These are phyloP conservation scores for Allium fistulosum DNA, from an alignment of 106 monocot genomes.

Conservation along the genomic window DNA sequence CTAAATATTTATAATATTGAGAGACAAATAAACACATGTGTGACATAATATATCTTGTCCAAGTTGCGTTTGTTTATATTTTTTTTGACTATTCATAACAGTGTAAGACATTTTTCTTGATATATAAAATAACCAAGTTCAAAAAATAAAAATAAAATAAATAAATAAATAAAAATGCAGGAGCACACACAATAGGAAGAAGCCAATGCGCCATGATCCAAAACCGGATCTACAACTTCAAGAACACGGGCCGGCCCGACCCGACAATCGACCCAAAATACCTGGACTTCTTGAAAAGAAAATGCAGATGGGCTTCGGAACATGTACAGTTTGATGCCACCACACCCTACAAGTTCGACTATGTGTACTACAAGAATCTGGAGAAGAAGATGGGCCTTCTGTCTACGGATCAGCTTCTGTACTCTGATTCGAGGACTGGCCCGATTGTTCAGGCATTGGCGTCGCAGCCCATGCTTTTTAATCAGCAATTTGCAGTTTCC, in stretches of 20 bases:
- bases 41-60: too few relatives aligned
- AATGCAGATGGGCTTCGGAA: constrained; percentile 47
- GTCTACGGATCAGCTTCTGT: constrained; percentile 57
- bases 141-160: neutral
- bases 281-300: constrained; percentile 53
- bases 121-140: neutral
- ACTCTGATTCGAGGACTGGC: constrained; percentile 51
- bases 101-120: neutral
- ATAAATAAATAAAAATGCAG: constrained; percentile 11
- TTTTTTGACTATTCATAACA: too few relatives aligned
- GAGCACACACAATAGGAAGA: constrained; percentile 79
- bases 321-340: constrained; percentile 61
- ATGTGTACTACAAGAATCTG: constrained; percentile 57
- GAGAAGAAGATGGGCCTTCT: constrained; percentile 61
- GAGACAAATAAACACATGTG: neutral
- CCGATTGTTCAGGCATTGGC: constrained; percentile 49
- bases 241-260: constrained; percentile 38
- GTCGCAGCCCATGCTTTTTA: constrained; percentile 45
- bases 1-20: too few relatives aligned
- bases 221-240: constrained; percentile 59
- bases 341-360: constrained; percentile 55
- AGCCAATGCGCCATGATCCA: constrained; percentile 38
- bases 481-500: constrained; percentile 62
- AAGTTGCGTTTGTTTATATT: too few relatives aligned
- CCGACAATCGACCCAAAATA: constrained; percentile 40